Evolutionary conservation across 2,329 filamentous ascomycete genomes (phyloP).

Genomic region (Thelonectria discophora): DNA sequence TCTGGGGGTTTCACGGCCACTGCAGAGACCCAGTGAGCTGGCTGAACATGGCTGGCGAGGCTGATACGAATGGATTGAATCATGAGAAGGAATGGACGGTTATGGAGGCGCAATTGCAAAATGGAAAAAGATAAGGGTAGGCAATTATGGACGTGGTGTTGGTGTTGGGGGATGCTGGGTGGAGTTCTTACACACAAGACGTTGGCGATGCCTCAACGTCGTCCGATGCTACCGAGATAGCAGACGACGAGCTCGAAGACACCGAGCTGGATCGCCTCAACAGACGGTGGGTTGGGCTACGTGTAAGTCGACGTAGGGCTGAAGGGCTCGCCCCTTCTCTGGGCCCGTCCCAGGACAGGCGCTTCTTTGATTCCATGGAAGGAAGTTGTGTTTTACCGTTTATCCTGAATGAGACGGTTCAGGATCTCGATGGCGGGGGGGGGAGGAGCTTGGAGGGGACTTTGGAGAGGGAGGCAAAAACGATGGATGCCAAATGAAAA

Average conservation of each 20-base stretch:
- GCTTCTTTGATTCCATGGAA: conserved; percentile 46
- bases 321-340: conserved; percentile 41
- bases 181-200: conserved; percentile 48
- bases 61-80: neutral
- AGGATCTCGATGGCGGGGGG: conserved; percentile 4
- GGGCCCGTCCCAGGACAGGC: conserved; percentile 42
- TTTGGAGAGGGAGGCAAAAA: neutral
- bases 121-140: conserved; percentile 9
- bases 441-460: neutral
- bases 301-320: conserved; percentile 46
- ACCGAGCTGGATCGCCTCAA: conserved; percentile 45
- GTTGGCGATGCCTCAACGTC: conserved; percentile 38
- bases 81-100: neutral
- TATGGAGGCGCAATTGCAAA: conserved; percentile 1
- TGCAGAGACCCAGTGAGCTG: conserved; percentile 40
- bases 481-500: neutral
- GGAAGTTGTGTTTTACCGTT: neutral
- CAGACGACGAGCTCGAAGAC: conserved; percentile 40
- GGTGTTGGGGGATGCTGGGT: conserved; percentile 3
- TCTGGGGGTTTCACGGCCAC: conserved; percentile 54
- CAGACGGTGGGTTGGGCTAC: conserved; percentile 46
- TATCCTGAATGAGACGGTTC: neutral
- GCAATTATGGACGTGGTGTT: neutral
- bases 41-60: neutral
- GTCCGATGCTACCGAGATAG: conserved; percentile 38